These are phyloP conservation scores for Singerocomus rubriflavus DNA, from an alignment of 1,284 basidiomycete genomes.

Conservation along the genomic window DNA sequence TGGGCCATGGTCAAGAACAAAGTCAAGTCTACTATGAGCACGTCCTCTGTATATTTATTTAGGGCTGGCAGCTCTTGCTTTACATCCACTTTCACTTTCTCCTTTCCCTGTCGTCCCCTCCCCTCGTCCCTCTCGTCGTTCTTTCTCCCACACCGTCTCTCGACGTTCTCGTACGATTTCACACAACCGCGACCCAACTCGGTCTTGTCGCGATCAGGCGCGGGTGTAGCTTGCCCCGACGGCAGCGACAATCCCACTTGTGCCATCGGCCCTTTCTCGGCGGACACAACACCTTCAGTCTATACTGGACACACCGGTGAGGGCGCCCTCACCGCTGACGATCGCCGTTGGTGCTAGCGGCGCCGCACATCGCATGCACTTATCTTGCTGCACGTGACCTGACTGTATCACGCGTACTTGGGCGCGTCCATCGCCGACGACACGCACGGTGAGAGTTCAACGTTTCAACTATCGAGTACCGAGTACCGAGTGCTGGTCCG, in stretches of 20 bases:
- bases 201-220: slow-evolving; percentile 21
- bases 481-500: no score
- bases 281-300: not conserved
- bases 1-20: slow-evolving; percentile 43
- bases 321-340: slow-evolving; percentile 6
- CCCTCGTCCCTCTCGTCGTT: slow-evolving; percentile 1
- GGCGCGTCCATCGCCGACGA: slow-evolving; percentile 15
- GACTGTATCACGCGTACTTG: slow-evolving; percentile 12
- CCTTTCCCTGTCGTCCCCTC: not conserved
- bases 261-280: slow-evolving; percentile 6
- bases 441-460: not conserved
- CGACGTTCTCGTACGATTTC: not conserved
- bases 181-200: not conserved
- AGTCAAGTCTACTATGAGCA: slow-evolving; percentile 1
- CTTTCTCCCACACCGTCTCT: not conserved
- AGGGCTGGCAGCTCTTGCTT: slow-evolving; percentile 36
- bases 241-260: slow-evolving; percentile 1
- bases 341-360: slow-evolving; percentile 11
- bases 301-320: slow-evolving; percentile 5
- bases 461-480: no score
- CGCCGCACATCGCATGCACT: slow-evolving; percentile 16
- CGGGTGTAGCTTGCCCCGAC: slow-evolving; percentile 1
- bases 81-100: not conserved
- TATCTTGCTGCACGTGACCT: slow-evolving; percentile 30
- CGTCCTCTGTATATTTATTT: slow-evolving; percentile 31